Evolutionary conservation across 352 stramenopile genomes (phyloP).

Genomic region (Globisporangium camurandrum): DNA sequence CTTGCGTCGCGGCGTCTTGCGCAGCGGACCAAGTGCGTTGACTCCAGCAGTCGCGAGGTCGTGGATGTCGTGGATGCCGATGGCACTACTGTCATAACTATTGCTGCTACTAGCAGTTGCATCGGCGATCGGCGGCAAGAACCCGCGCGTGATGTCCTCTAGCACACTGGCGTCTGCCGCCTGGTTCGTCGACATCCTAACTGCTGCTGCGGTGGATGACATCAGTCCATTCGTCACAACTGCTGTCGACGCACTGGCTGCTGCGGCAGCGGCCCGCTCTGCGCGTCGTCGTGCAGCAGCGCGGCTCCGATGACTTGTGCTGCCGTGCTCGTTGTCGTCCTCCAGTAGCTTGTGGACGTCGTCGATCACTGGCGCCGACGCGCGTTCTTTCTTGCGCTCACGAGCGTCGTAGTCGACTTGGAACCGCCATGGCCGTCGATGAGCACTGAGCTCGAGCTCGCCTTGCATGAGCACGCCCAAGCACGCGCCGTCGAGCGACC

Average conservation of each 20-base stretch:
- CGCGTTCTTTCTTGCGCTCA: slow-evolving; percentile 56
- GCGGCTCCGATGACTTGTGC: no score
- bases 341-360: slow-evolving; percentile 39
- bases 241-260: slow-evolving; percentile 9
- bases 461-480: slow-evolving; percentile 75
- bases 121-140: slow-evolving; percentile 24
- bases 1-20: slow-evolving; percentile 44
- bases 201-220: slow-evolving; percentile 1
- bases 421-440: slow-evolving; percentile 52
- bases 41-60: not conserved
- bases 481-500: slow-evolving; percentile 50
- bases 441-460: slow-evolving; percentile 28
- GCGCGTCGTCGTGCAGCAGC: slow-evolving; percentile 7
- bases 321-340: not conserved
- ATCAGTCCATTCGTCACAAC: no score
- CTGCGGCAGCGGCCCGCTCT: slow-evolving; percentile 13
- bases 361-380: slow-evolving; percentile 46
- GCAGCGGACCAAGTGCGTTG: slow-evolving; percentile 21
- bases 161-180: slow-evolving; percentile 17
- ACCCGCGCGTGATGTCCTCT: slow-evolving; percentile 30
- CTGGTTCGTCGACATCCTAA: slow-evolving; percentile 4
- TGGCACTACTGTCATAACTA: not conserved
- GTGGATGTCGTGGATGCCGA: not conserved
- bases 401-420: slow-evolving; percentile 63
- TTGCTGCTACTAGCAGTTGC: not conserved